phyloP scores from a whole-genome alignment of 2,329 filamentous ascomycete species.

The Aspergillus aculeatus region DNA sequence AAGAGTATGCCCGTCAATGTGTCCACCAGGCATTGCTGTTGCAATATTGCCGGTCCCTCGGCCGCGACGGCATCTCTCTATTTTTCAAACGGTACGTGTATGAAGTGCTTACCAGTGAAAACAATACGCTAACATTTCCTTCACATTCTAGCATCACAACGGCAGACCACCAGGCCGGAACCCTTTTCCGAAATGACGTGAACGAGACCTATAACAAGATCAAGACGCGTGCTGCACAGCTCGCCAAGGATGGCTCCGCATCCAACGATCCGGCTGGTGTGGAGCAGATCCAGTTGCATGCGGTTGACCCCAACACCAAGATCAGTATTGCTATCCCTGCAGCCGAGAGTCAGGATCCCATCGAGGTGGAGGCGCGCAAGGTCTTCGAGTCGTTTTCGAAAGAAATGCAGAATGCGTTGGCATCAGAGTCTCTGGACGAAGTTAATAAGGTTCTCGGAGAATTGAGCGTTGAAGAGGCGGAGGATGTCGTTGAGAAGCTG shows the following conservation, averaged over 20 bases:
- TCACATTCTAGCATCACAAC: constrained; percentile 65
- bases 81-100: constrained; percentile 79
- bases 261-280: constrained; percentile 62
- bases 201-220: constrained; percentile 84
- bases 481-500: constrained; percentile 77
- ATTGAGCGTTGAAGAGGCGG: constrained; percentile 85
- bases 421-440: constrained; percentile 84
- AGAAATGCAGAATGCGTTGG: constrained; percentile 76
- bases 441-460: constrained; percentile 84
- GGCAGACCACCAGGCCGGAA: constrained; percentile 82
- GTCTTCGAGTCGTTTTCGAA: constrained; percentile 83
- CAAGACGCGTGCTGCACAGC: constrained; percentile 70
- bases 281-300: constrained; percentile 96
- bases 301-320: constrained; percentile 86
- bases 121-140: constrained; percentile 9
- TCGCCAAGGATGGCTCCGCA: constrained; percentile 60
- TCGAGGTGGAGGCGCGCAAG: constrained; percentile 61
- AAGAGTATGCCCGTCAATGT: constrained; percentile 76
- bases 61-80: constrained; percentile 79
- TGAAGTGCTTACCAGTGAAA: neutral
- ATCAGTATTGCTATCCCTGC: constrained; percentile 85
- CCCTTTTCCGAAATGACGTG: constrained; percentile 90
- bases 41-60: constrained; percentile 90
- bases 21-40: constrained; percentile 90
- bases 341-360: constrained; percentile 63